phyloP scores from a whole-genome alignment of 768 basidiomycete species.

The Phaffia tasmanica region DNA sequence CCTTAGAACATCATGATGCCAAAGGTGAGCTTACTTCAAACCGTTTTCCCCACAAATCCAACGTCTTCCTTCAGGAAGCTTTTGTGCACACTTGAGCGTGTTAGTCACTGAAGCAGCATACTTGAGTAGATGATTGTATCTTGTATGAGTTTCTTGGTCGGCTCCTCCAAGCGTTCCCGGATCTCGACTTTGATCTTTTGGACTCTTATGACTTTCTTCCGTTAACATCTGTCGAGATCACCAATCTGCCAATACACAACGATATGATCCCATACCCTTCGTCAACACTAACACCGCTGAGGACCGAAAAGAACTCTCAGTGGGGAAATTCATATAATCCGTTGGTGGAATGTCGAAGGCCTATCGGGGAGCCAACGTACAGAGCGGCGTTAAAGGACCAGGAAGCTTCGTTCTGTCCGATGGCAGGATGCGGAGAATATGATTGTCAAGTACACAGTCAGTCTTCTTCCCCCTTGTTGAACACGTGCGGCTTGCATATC shows the following conservation, averaged over 20 bases:
- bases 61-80: not conserved
- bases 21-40: not conserved
- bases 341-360: not conserved
- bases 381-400: not conserved
- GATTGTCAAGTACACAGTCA: slow-evolving; percentile 19
- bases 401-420: slow-evolving; percentile 14
- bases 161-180: not conserved
- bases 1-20: not conserved
- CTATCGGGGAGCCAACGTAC: not conserved
- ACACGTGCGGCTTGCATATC: too few relatives aligned
- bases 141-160: slow-evolving; percentile 23
- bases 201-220: slow-evolving; percentile 12
- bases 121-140: not conserved
- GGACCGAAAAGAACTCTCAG: not conserved
- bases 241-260: slow-evolving; percentile 5
- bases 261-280: slow-evolving; percentile 16
- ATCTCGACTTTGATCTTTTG: slow-evolving; percentile 6
- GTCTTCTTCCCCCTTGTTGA: not conserved
- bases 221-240: slow-evolving; percentile 8
- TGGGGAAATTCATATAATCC: not conserved
- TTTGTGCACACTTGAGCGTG: not conserved
- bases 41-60: not conserved
- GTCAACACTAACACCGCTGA: not conserved
- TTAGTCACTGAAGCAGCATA: not conserved
- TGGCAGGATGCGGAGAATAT: slow-evolving; percentile 18